phyloP scores from a whole-genome alignment of 768 basidiomycete genomes.

The Kwoniella sp. region DNA sequence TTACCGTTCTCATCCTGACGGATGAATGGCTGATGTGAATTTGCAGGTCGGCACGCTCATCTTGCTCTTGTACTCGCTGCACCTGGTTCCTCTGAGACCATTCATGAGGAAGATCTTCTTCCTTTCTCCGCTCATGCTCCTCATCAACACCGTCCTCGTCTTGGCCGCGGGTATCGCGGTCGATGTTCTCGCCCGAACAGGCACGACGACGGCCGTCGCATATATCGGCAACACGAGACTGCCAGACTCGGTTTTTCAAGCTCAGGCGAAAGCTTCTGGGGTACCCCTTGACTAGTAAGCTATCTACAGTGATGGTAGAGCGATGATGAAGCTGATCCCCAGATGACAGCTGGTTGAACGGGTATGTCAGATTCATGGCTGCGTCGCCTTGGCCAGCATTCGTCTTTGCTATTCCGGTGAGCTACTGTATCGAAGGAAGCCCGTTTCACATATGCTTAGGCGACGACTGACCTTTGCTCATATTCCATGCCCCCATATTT shows the following conservation, averaged over 20 bases:
- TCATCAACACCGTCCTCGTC: slow-evolving; percentile 25
- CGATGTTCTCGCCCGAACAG: slow-evolving; percentile 15
- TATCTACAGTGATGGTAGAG: background rate
- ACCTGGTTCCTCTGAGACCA: slow-evolving; percentile 13
- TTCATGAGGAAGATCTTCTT: slow-evolving; percentile 30
- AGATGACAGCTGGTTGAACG: slow-evolving; percentile 13
- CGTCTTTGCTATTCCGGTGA: slow-evolving; percentile 12
- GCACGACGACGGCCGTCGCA: slow-evolving; percentile 16
- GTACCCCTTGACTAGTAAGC: slow-evolving; percentile 18
- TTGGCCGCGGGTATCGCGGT: slow-evolving; percentile 27
- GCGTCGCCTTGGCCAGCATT: slow-evolving; percentile 15
- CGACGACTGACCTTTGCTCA: too few species aligned
- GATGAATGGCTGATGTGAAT: background rate
- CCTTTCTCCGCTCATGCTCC: slow-evolving; percentile 27
- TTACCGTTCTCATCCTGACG: background rate
- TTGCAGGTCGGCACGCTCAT: slow-evolving; percentile 27
- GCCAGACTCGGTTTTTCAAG: slow-evolving; percentile 20
- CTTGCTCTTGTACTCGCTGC: slow-evolving; percentile 26
- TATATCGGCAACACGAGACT: slow-evolving; percentile 18
- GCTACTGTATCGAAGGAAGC: background rate
- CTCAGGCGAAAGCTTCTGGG: slow-evolving; percentile 10
- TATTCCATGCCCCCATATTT: too few species aligned
- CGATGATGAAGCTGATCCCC: background rate
- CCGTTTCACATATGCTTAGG: too few species aligned
- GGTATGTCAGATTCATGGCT: slow-evolving; percentile 22